Percentiles rank a stretch among this genome's conserved stretches.
These are phyloP conservation scores for Kernera saxatilis DNA, from an alignment of 345 rosid species.

Conservation along the genomic window DNA sequence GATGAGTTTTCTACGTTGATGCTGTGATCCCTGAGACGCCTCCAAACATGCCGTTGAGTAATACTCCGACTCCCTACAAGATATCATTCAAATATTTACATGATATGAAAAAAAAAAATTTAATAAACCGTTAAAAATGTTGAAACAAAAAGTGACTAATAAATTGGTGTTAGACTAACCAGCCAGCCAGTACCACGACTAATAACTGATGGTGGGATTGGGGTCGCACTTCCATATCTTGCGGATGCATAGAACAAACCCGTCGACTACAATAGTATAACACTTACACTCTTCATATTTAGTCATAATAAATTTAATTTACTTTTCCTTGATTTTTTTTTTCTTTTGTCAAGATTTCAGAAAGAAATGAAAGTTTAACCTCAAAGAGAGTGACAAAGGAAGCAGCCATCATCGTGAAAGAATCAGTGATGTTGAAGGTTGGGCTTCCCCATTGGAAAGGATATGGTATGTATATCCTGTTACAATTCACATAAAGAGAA, in stretches of 20 bases:
- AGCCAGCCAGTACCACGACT: conserved; percentile 69
- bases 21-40: conserved; percentile 52
- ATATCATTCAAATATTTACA: background rate
- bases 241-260: conserved; percentile 64
- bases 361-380: conserved; percentile 31
- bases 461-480: conserved; percentile 63
- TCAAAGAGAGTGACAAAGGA: conserved; percentile 63
- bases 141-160: background rate
- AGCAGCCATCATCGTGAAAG: conserved; percentile 64
- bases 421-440: conserved; percentile 50
- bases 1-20: conserved; percentile 45
- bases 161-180: conserved; percentile 30
- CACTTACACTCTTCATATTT: background rate
- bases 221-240: conserved; percentile 66
- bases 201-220: conserved; percentile 60
- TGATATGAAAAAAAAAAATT: background rate
- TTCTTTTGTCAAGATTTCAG: too few relatives aligned
- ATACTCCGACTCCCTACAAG: conserved; percentile 59
- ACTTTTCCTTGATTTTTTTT: background rate
- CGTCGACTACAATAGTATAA: conserved; percentile 41
- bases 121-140: background rate
- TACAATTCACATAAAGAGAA: background rate
- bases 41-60: conserved; percentile 53
- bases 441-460: conserved; percentile 84
- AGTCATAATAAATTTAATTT: background rate